Conservation (phyloP, 495 filamentous ascomycete species). For the Parathielavia hyrcaniae region DNA sequence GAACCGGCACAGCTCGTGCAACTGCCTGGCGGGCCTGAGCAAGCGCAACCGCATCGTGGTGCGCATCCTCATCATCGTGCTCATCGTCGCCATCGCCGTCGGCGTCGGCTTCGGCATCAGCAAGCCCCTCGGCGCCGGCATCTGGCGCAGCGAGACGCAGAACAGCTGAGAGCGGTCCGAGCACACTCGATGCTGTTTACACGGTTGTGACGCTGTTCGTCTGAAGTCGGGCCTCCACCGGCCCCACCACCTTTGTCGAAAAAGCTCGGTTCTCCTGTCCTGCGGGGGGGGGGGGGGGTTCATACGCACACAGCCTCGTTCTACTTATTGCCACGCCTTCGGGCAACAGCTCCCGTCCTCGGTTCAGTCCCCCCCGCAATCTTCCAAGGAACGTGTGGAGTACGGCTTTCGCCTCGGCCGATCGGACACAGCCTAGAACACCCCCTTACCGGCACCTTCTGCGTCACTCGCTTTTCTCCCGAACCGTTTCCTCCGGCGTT, state of each 20-base stretch:
- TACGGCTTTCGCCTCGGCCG: too few relatives aligned
- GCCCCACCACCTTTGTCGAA: background rate
- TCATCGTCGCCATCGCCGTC: slow-evolving; percentile 44
- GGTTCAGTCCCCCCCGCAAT: too few relatives aligned
- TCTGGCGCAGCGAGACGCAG: slow-evolving; percentile 38
- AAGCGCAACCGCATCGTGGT: slow-evolving; percentile 43
- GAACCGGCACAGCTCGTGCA: slow-evolving; percentile 37
- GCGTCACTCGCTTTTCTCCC: background rate
- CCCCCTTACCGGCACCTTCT: background rate
- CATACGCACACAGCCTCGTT: too few relatives aligned
- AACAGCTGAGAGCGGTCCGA: slow-evolving; percentile 17
- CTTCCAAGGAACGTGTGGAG: too few relatives aligned
- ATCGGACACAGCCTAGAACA: background rate
- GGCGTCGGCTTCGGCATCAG: slow-evolving; percentile 46
- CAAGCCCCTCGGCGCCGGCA: slow-evolving; percentile 44
- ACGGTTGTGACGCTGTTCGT: background rate
- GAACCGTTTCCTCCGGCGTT: background rate
- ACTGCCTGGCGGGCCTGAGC: slow-evolving; percentile 41
- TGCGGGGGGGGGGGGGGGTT: too few relatives aligned
- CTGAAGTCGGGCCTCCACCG: background rate
- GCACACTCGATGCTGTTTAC: background rate
- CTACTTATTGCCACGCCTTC: too few relatives aligned
- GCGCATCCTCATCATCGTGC: slow-evolving; percentile 38
- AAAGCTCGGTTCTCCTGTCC: too few relatives aligned
- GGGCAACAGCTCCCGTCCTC: too few relatives aligned